These are phyloP conservation scores for Agapanthus africanus DNA, from an alignment of 106 monocot species.

Conservation along the genomic window DNA sequence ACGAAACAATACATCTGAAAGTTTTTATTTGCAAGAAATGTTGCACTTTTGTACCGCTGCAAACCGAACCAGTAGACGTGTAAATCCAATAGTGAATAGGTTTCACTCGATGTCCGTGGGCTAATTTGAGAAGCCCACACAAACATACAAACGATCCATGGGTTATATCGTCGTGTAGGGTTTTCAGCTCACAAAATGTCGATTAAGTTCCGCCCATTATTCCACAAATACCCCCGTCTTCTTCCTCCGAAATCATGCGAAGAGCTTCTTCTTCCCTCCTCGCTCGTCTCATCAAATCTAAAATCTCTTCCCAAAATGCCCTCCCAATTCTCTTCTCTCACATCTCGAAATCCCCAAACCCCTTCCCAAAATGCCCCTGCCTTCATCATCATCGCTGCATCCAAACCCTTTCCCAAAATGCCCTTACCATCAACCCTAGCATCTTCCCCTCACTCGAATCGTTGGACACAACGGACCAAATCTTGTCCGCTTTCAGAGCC, in stretches of 20 bases:
- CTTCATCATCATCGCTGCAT: no score
- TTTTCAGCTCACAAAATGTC: no score
- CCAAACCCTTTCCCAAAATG: conserved; percentile 6
- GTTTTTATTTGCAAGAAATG: no score
- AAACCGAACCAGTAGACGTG: no score
- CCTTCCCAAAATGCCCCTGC: not conserved
- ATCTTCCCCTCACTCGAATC: conserved; percentile 17
- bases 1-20: no score
- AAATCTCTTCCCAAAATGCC: conserved; percentile 4
- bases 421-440: not conserved
- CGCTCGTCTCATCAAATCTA: conserved; percentile 15
- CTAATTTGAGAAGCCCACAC: no score
- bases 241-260: conserved; percentile 25
- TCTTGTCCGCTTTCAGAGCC: conserved; percentile 31
- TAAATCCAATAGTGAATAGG: no score
- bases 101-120: no score
- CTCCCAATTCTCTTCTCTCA: not conserved
- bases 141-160: no score
- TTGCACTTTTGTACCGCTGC: no score
- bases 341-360: conserved; percentile 23
- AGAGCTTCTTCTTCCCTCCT: conserved; percentile 21
- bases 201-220: no score
- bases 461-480: conserved; percentile 24
- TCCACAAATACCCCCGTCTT: not conserved
- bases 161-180: no score